Evolutionary conservation across 2,329 filamentous ascomycete genomes (phyloP), one percentile per base, ranked within the genome.

Genomic region (Trematosphaeria pertusa): DNA sequence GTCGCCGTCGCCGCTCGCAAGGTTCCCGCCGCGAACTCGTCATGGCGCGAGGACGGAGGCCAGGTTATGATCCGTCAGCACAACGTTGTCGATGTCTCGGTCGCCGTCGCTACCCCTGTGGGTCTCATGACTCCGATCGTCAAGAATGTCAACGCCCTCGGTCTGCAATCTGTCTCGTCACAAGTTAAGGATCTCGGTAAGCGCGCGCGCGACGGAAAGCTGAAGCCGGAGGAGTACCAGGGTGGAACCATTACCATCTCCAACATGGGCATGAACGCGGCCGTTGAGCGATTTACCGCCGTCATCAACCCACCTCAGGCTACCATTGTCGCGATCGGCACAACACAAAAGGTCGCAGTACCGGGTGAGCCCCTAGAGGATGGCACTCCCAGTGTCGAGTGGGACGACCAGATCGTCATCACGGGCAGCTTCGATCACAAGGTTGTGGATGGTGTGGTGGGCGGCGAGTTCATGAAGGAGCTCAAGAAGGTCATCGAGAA

Each of bases 201-300:
- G 86, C 90, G 91, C 73, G 94, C 94, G 54, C 86, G 91, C 53
- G 94, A 97, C 64, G 89, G 90, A 78, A 99, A 97, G 86, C 88
- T 99, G 66, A 97, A 97, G 87, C 94, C 94, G 37, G 93, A 99
- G 76, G 92, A 99, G 79, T 99, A 96, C 86, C 93, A 97, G 82
- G 94, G 94, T 46, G 94, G 94, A 73, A 96, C 91, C 73, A 96
- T 99, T 79, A 97, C 93, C 75, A 97, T 99, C 78, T 96, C 90
- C 79, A 99, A 99, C 86, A 96, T 99, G 94, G 94, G 94, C 76
- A 99, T 99, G 94, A 99, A 99, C 84, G 71, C 87, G 37, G 93
- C 94, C 39, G 87, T 99, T 55, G 92, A 97, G 78, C 86, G 92
- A 73, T 99, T 99, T 80, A 97, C 94, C 41, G 94, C 94, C 61